phyloP scores from a whole-genome alignment of 2,329 filamentous ascomycete genomes.

The Cadophora sp. region DNA sequence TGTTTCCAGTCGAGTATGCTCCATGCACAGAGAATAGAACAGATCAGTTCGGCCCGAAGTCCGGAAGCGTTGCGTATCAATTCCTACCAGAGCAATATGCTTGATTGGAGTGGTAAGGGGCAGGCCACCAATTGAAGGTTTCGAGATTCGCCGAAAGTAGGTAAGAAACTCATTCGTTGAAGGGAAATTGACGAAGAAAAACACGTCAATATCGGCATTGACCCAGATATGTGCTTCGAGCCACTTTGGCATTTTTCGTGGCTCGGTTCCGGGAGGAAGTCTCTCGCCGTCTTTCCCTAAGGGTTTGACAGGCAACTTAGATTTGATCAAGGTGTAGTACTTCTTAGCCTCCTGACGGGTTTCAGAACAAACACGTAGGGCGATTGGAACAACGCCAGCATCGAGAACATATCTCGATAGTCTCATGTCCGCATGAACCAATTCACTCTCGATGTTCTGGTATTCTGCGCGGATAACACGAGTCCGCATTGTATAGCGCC shows the following conservation, averaged over 20 bases:
- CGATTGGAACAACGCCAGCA: constrained; percentile 24
- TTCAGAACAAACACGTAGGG: constrained; percentile 21
- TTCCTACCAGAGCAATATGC: constrained; percentile 14
- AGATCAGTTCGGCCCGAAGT: constrained; percentile 7
- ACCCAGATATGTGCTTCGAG: constrained; percentile 13
- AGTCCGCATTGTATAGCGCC: constrained; percentile 21
- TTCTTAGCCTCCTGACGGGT: constrained; percentile 25
- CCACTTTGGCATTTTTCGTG: neutral
- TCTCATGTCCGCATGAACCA: neutral
- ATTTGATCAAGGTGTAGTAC: constrained; percentile 20
- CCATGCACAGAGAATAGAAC: constrained; percentile 17
- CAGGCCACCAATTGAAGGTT: constrained; percentile 8
- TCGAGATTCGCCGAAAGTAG: constrained; percentile 20
- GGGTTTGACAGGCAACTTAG: constrained; percentile 4
- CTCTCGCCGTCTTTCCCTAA: constrained; percentile 1
- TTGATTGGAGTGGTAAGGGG: neutral
- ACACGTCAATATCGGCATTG: constrained; percentile 26
- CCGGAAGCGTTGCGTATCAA: neutral
- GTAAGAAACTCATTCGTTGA: constrained; percentile 2
- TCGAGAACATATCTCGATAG: constrained; percentile 10
- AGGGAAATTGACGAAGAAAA: constrained; percentile 28
- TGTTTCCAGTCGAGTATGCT: constrained; percentile 14
- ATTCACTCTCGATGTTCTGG: neutral
- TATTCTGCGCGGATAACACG: constrained; percentile 25
- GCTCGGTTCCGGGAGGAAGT: neutral